A percentile compares a stretch with the other conserved stretches of the same genome.
These are phyloP conservation scores for Paxillus rubicundulus DNA, from an alignment of 768 basidiomycete genomes.

Conservation along the genomic window DNA sequence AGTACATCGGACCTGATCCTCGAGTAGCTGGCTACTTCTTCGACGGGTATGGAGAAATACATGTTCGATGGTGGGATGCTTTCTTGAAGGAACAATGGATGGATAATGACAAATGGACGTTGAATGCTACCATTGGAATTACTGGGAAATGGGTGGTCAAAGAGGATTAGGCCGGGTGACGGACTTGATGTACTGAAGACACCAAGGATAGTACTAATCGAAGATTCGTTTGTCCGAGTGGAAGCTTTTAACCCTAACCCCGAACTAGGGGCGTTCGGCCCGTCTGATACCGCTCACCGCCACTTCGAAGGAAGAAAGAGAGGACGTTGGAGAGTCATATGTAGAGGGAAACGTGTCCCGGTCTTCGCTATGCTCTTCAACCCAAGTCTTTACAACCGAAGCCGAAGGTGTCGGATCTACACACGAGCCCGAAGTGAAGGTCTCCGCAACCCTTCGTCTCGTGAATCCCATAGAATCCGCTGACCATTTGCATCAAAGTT, in stretches of 20 bases:
- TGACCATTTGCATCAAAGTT: slow-evolving; percentile 29
- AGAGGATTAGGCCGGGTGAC: slow-evolving; percentile 15
- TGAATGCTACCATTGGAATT: slow-evolving; percentile 34
- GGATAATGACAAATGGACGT: slow-evolving; percentile 40
- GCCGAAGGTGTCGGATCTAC: too few species aligned
- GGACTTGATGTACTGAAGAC: too few species aligned
- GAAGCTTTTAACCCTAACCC: slow-evolving; percentile 1
- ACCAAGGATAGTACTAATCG: too few species aligned
- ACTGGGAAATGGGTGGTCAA: slow-evolving; percentile 40
- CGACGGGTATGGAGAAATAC: slow-evolving; percentile 38
- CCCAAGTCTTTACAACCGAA: too few species aligned
- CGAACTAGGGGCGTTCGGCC: slow-evolving; percentile 1
- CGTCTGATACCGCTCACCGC: neutral
- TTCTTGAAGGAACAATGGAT: slow-evolving; percentile 45
- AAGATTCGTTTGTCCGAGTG: too few species aligned
- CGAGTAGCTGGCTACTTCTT: slow-evolving; percentile 41
- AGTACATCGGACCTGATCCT: slow-evolving; percentile 44
- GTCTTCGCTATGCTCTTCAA: too few species aligned
- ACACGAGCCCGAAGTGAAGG: neutral
- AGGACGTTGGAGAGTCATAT: neutral
- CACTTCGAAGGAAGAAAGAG: neutral
- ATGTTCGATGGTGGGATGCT: slow-evolving; percentile 44
- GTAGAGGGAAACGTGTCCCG: too few species aligned
- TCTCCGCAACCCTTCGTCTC: neutral
- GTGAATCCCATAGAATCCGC: neutral